Evolutionary conservation across 371 early-diverging fungal genomes (phyloP).

Genomic region (Syncephalastrum sp.): DNA sequence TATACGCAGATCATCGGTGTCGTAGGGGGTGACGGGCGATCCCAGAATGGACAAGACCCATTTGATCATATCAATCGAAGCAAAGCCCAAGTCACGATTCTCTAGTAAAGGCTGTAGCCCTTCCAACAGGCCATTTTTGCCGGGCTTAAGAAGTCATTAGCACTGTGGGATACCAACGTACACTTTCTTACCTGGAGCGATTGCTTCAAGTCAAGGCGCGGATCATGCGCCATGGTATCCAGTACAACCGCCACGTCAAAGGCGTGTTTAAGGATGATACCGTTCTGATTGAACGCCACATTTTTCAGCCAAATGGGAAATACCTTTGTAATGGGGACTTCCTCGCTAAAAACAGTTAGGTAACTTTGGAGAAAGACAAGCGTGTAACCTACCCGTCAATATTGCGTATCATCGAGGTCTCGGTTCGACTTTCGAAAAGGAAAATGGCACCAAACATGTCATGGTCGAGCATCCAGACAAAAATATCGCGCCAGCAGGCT

Average conservation of each 20-base stretch:
- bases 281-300: slow-evolving; percentile 34
- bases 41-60: slow-evolving; percentile 30
- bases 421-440: slow-evolving; percentile 22
- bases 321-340: slow-evolving; percentile 12
- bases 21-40: slow-evolving; percentile 5
- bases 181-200: slow-evolving; percentile 22
- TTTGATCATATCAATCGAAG: slow-evolving; percentile 40
- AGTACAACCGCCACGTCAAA: slow-evolving; percentile 42
- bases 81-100: slow-evolving; percentile 27
- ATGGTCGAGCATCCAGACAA: slow-evolving; percentile 20
- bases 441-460: slow-evolving; percentile 29
- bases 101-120: slow-evolving; percentile 35
- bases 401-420: slow-evolving; percentile 17
- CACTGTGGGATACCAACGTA: neutral
- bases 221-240: slow-evolving; percentile 39
- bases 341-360: neutral
- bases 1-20: slow-evolving; percentile 30
- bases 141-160: slow-evolving; percentile 13
- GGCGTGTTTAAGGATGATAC: slow-evolving; percentile 43
- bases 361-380: neutral
- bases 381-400: slow-evolving; percentile 12
- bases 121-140: slow-evolving; percentile 36
- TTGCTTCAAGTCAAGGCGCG: slow-evolving; percentile 20
- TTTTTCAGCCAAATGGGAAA: slow-evolving; percentile 39
- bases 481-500: slow-evolving; percentile 37